These are phyloP conservation scores for Calamus simplicifolius DNA, from an alignment of 176 grass and related monocot genomes.

Conservation along the genomic window DNA sequence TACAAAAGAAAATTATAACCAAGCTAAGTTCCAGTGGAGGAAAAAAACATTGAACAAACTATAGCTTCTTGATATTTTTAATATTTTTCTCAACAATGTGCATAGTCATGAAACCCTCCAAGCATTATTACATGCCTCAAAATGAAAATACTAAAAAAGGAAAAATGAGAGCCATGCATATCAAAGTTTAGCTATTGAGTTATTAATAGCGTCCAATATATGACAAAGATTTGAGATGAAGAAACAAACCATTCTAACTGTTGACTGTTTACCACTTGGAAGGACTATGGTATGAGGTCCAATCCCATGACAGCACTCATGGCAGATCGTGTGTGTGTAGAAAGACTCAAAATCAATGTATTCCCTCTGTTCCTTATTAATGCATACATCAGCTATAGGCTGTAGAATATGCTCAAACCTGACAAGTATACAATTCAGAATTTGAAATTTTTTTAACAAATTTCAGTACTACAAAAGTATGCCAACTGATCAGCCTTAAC, in stretches of 20 bases:
- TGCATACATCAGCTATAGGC: conserved; percentile 83
- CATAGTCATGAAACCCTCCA: too few relatives aligned
- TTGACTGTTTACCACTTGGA: conserved; percentile 77
- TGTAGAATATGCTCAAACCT: conserved; percentile 84
- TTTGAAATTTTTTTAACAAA: conserved; percentile 9
- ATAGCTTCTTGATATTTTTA: too few relatives aligned
- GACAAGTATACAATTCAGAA: conserved; percentile 21
- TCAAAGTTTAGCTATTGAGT: too few relatives aligned
- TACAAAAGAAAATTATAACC: too few relatives aligned
- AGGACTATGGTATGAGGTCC: conserved; percentile 90
- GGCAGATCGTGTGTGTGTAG: conserved; percentile 91
- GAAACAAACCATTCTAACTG: conserved; percentile 71
- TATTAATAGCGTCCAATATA: too few relatives aligned
- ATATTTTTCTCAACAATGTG: too few relatives aligned
- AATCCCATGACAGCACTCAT: conserved; percentile 98
- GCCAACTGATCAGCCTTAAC: too few relatives aligned
- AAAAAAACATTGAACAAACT: too few relatives aligned
- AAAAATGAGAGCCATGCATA: too few relatives aligned
- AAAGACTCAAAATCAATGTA: conserved; percentile 88
- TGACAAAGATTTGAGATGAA: neutral
- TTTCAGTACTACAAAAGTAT: neutral
- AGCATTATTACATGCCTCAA: too few relatives aligned
- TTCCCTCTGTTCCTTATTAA: conserved; percentile 65
- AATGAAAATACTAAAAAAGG: too few relatives aligned
- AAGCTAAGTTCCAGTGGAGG: too few relatives aligned